Percentiles rank a stretch among this genome's conserved stretches.
These are phyloP conservation scores for Globisporangium barbulae DNA, from an alignment of 352 stramenopile species.

Conservation along the genomic window DNA sequence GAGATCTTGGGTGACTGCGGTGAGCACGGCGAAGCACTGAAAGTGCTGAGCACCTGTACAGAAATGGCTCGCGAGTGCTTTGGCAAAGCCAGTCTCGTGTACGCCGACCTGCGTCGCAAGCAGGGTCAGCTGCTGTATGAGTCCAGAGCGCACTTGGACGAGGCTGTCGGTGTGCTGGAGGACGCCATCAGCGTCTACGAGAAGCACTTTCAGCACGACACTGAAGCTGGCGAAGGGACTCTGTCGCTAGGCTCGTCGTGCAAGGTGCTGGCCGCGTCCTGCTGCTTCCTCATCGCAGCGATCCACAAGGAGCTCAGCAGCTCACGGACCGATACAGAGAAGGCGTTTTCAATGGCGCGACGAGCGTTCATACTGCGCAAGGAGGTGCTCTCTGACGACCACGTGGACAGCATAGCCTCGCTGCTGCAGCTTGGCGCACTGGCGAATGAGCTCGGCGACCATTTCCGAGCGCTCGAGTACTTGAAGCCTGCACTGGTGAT, in stretches of 20 bases:
- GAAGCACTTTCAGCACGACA: constrained; percentile 25
- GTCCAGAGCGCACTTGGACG: constrained; percentile 16
- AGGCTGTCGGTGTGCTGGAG: constrained; percentile 45
- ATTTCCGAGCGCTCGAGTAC: constrained; percentile 53
- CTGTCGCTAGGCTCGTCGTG: constrained; percentile 4
- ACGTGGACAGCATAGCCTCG: constrained; percentile 37
- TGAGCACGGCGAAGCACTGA: constrained; percentile 25
- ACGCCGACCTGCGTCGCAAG: constrained; percentile 39
- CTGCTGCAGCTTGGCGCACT: constrained; percentile 44
- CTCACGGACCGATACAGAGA: constrained; percentile 27
- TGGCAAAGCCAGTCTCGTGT: constrained; percentile 43
- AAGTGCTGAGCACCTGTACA: constrained; percentile 24
- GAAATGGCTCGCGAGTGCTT: constrained; percentile 37
- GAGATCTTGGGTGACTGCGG: constrained; percentile 31
- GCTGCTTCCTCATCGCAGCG: constrained; percentile 37
- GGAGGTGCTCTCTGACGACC: constrained; percentile 22
- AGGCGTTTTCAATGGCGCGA: constrained; percentile 40
- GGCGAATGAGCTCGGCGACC: constrained; percentile 38
- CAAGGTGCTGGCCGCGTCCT: constrained; percentile 29
- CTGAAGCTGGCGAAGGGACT: constrained; percentile 2
- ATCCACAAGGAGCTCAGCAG: constrained; percentile 13
- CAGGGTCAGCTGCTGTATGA: constrained; percentile 38
- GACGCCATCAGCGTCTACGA: constrained; percentile 58
- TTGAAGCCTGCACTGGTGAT: constrained; percentile 31
- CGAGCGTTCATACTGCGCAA: constrained; percentile 34